Percentiles rank a stretch among this genome's conserved stretches.
phyloP scores from a whole-genome alignment of 805 yeast genomes.

The Barnettozyma pratensis region DNA sequence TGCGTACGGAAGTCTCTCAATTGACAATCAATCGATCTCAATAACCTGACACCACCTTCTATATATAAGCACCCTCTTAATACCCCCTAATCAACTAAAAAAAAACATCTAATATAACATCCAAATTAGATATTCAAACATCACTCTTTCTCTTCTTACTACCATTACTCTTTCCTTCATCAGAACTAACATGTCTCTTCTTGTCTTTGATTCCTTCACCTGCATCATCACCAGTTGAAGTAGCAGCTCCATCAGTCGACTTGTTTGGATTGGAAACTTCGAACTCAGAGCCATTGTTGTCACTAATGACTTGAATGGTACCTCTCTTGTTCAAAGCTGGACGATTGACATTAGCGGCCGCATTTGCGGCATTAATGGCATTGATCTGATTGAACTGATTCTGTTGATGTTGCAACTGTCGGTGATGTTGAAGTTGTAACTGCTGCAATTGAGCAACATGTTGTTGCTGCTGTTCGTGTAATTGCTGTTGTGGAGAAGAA shows the following conservation, averaged over 20 bases:
- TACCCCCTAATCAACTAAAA: too few relatives aligned
- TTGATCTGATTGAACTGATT: neutral
- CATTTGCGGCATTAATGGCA: neutral
- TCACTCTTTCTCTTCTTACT: neutral
- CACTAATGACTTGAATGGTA: constrained; percentile 7
- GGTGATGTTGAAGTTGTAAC: neutral
- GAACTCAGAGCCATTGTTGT: neutral
- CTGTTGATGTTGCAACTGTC: neutral
- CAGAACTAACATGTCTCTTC: neutral
- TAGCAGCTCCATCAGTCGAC: neutral
- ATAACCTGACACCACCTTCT: too few relatives aligned
- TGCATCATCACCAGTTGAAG: neutral
- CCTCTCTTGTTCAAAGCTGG: constrained; percentile 1
- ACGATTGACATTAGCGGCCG: neutral
- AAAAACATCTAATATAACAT: too few relatives aligned
- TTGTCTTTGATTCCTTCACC: neutral
- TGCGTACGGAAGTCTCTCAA: too few relatives aligned
- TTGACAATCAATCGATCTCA: too few relatives aligned
- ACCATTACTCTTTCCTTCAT: neutral
- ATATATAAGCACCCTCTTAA: too few relatives aligned
- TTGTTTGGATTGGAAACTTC: constrained; percentile 8
- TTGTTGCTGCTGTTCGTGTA: neutral
- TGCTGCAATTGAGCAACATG: neutral
- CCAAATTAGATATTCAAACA: neutral
- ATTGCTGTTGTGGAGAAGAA: neutral